Evolutionary conservation across 208 protist genomes (phyloP), one percentile per base, ranked within the genome.

Genomic region (Trypanosoma theileri): DNA sequence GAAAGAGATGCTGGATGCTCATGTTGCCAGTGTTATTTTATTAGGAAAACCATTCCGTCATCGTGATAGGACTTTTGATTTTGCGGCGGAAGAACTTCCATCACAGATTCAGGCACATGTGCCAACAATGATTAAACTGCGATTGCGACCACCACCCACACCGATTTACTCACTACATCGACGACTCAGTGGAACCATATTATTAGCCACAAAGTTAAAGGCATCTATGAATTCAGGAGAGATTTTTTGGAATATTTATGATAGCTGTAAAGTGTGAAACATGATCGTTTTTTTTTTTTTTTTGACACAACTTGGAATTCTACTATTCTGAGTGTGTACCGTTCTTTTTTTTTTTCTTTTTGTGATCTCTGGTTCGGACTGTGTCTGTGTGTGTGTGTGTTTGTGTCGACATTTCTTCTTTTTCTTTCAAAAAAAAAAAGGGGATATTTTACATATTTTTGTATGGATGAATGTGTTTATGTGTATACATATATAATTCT

Each of bases 151-250:
- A 21, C 93, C 89, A 12, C 95, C 94, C 17, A 88, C 88, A 31
- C 94, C 96, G 50, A 89, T 96, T 7, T 98, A 99, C 78, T 98
- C 97, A 7, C 80, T 99, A 31, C 98, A 99, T 69, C 88, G 98
- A 10, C 95, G 98, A 28, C 75, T 99, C 14, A 95, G 92, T 66
- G 98, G 98, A 11, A 89, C 90, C 4, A 98, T 98, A 70, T 75
- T 98, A 22, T 66, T 98, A 6, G 96, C 94, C 51, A 89, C 88
- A 8, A 96, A 97, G 77, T 79, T 99, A 22, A 75, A 84, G 28
- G 94, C 94, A 4, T 75, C 65, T 16, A 82, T 98, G n/a, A 54
- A 67, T 53, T 85, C 84, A 22, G 80, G 85, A n/a, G 71, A 75
- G 16, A 75, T 91, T 14, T 98, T 92, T 57, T 90, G 87, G 84